Conservation (phyloP, 2,329 filamentous ascomycete species). For the Albophoma yamanashiensis region DNA sequence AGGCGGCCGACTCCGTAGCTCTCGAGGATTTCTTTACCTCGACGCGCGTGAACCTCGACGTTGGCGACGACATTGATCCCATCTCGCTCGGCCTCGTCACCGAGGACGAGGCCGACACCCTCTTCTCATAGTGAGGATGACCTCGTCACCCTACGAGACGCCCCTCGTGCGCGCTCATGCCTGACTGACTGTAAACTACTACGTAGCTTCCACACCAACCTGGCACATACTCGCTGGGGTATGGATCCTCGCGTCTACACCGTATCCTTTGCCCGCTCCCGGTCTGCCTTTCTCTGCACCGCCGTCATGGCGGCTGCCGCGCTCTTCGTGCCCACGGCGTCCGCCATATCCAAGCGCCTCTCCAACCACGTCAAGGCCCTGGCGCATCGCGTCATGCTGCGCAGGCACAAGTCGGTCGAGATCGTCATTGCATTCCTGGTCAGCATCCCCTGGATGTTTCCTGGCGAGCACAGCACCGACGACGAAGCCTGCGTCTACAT, state of each 20-base stretch:
- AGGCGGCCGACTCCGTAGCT: constrained; percentile 19
- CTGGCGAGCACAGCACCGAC: constrained; percentile 55
- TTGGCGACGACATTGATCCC: constrained; percentile 55
- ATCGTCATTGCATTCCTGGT: constrained; percentile 68
- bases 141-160: not conserved
- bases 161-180: not conserved
- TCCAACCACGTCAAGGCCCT: constrained; percentile 53
- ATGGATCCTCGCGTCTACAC: constrained; percentile 59
- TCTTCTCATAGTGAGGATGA: constrained; percentile 51
- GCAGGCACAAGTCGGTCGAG: constrained; percentile 58
- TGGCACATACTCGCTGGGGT: constrained; percentile 66
- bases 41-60: constrained; percentile 50
- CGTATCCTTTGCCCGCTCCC: constrained; percentile 51
- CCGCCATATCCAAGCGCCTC: constrained; percentile 53
- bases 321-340: constrained; percentile 53
- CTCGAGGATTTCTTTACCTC: constrained; percentile 58
- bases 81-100: constrained; percentile 61
- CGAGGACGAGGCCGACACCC: constrained; percentile 48
- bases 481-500: constrained; percentile 66
- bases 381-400: constrained; percentile 49
- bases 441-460: constrained; percentile 66
- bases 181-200: too few species aligned
- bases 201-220: constrained; percentile 56
- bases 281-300: constrained; percentile 62
- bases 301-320: constrained; percentile 60